phyloP scores from a whole-genome alignment of 106 monocot species.

The Xerophyta viscosa region DNA sequence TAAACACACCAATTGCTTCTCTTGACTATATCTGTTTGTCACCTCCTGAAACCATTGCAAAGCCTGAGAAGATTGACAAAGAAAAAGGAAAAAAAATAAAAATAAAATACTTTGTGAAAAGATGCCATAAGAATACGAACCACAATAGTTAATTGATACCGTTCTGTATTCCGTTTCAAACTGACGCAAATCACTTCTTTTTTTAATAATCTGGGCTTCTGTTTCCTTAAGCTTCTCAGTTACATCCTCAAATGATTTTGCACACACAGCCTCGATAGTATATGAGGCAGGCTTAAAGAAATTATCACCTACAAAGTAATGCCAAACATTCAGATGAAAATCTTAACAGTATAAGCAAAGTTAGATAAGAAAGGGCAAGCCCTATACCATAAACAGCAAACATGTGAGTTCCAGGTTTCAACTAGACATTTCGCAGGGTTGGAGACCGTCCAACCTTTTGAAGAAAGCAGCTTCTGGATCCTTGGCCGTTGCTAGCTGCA shows the following conservation, averaged over 20 bases:
- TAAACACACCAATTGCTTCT: constrained; percentile 71
- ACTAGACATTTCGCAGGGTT: constrained; percentile 88
- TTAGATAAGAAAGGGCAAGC: no score
- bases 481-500: constrained; percentile 92
- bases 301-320: constrained; percentile 77
- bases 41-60: constrained; percentile 87
- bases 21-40: constrained; percentile 67
- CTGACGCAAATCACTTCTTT: constrained; percentile 80
- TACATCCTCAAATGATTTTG: constrained; percentile 60
- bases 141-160: constrained; percentile 17
- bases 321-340: not conserved
- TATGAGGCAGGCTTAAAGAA: constrained; percentile 89
- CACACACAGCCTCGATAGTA: constrained; percentile 78
- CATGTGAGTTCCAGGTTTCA: constrained; percentile 93
- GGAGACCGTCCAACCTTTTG: constrained; percentile 92
- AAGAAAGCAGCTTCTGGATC: constrained; percentile 94
- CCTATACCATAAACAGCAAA: constrained; percentile 90
- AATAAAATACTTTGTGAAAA: no score
- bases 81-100: no score
- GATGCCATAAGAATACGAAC: no score
- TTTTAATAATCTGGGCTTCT: constrained; percentile 62
- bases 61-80: constrained; percentile 75
- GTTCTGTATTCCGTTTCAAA: constrained; percentile 94
- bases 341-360: no score
- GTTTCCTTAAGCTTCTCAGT: constrained; percentile 75